phyloP scores from a whole-genome alignment of 1,139 yeast genomes.

The Spathaspora sp. region DNA sequence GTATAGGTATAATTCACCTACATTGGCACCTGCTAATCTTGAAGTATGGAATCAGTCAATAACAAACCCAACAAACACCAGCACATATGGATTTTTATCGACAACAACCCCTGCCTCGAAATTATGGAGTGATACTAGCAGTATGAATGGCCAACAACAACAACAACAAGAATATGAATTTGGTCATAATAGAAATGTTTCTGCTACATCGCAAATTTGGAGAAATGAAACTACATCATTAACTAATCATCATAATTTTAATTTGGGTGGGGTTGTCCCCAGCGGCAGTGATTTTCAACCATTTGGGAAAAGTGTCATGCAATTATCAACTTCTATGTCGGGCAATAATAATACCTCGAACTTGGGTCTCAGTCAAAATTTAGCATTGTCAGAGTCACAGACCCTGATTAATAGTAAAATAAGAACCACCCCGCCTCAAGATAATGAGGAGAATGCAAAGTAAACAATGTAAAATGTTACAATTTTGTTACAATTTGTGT shows the following conservation, averaged over 20 bases:
- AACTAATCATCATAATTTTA: neutral
- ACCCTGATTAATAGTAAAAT: neutral
- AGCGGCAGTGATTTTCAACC: slow-evolving; percentile 16
- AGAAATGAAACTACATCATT: slow-evolving; percentile 20
- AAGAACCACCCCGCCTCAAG: neutral
- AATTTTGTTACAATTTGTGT: too few relatives aligned
- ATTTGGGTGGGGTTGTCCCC: neutral
- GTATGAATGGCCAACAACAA: neutral
- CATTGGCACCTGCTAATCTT: slow-evolving; percentile 14
- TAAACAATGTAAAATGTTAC: too few relatives aligned
- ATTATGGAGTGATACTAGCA: slow-evolving; percentile 15
- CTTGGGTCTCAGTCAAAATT: neutral
- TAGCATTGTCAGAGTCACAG: neutral
- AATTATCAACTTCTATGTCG: slow-evolving; percentile 1
- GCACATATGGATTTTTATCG: slow-evolving; percentile 1
- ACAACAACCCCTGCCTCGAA: slow-evolving; percentile 9
- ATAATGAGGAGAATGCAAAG: neutral
- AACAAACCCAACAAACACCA: neutral
- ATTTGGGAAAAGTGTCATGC: slow-evolving; percentile 12
- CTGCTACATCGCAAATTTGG: slow-evolving; percentile 32
- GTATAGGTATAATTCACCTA: slow-evolving; percentile 18
- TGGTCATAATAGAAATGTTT: slow-evolving; percentile 23
- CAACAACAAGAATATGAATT: neutral
- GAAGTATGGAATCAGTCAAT: slow-evolving; percentile 13
- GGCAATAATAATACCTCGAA: neutral